phyloP scores from a whole-genome alignment of 2,329 filamentous ascomycete species.

The Talaromyces sp. region DNA sequence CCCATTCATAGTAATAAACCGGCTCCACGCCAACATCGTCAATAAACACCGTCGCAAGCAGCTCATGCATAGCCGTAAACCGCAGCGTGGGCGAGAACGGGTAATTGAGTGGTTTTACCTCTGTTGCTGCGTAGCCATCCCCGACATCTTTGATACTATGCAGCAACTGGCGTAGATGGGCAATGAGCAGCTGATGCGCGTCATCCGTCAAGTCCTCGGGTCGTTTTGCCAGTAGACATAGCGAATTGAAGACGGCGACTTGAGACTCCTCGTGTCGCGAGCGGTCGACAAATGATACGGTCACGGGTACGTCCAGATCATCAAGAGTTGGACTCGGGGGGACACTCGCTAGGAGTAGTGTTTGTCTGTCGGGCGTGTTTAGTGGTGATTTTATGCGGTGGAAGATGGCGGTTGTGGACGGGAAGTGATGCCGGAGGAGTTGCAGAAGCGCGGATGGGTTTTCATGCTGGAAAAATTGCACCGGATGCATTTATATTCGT shows the following conservation, averaged over 20 bases:
- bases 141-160: background rate
- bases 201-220: background rate
- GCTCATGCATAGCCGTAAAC: background rate
- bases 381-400: constrained; percentile 4
- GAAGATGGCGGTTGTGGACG: background rate
- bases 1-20: background rate
- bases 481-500: background rate
- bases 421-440: background rate
- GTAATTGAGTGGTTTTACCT: constrained; percentile 1
- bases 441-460: background rate
- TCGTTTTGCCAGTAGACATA: background rate
- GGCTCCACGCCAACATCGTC: background rate
- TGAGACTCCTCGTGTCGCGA: constrained; percentile 4
- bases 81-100: background rate
- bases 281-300: background rate
- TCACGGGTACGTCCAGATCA: background rate
- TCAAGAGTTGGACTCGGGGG: background rate
- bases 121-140: background rate
- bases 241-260: constrained; percentile 1
- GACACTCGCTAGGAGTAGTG: background rate
- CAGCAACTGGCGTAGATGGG: background rate
- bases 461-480: background rate
- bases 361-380: constrained; percentile 2
- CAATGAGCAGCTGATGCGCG: background rate
- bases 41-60: background rate